These are phyloP conservation scores for Diplodia sapinea DNA, from an alignment of 2,329 filamentous ascomycete genomes.

Conservation along the genomic window DNA sequence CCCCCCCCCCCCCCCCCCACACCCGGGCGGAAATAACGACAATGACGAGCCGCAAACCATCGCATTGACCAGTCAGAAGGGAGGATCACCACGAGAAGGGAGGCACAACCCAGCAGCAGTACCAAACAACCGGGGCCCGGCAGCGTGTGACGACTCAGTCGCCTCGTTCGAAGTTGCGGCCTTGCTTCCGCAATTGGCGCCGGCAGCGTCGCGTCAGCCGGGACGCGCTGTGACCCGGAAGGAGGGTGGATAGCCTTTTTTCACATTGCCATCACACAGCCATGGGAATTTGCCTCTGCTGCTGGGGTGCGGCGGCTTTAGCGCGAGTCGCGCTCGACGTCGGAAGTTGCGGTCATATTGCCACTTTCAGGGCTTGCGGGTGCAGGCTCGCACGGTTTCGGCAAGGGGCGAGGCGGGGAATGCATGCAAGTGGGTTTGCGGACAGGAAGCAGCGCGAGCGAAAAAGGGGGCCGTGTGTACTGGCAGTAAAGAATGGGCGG, in stretches of 20 bases:
- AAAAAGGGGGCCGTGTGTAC: background rate
- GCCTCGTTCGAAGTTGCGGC: constrained; percentile 14
- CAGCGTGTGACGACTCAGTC: constrained; percentile 2
- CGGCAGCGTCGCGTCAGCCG: too few species aligned
- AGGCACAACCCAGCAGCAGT: background rate
- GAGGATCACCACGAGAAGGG: background rate
- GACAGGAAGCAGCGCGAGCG: too few species aligned
- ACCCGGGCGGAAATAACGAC: too few species aligned
- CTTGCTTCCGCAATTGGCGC: background rate
- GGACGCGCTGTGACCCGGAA: too few species aligned
- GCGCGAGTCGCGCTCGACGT: constrained; percentile 21
- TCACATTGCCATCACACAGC: background rate
- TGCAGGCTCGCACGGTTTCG: background rate
- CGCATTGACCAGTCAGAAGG: background rate
- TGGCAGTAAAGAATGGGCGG: too few species aligned
- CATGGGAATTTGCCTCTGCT: background rate
- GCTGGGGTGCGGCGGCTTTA: background rate
- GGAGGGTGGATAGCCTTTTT: too few species aligned
- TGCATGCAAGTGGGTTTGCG: background rate
- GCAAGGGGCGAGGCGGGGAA: background rate
- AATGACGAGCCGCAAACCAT: too few species aligned
- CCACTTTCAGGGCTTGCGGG: background rate
- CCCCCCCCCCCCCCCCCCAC: too few species aligned
- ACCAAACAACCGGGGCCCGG: background rate
- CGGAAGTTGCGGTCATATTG: constrained; percentile 15